phyloP scores from a whole-genome alignment of 192 early-diverging fungal genomes.

The Linnemannia hyalina region DNA sequence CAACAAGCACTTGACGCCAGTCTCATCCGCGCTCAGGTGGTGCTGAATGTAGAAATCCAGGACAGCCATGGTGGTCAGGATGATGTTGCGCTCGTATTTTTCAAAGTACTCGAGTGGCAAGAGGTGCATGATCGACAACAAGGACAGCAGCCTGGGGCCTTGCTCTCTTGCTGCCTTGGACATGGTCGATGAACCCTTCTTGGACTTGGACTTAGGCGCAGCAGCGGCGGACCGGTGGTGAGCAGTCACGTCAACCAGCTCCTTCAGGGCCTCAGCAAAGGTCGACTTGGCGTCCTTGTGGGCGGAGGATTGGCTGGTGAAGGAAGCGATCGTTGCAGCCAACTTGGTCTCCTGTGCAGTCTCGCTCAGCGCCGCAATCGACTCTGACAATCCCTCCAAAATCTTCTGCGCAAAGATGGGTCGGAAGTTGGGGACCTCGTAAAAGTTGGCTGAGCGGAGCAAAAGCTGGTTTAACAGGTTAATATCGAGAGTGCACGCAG shows the following conservation, averaged over 20 bases:
- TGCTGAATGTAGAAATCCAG: slow-evolving; percentile 36
- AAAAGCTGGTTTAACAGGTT: slow-evolving; percentile 52
- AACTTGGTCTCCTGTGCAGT: slow-evolving; percentile 23
- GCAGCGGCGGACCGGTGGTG: neutral
- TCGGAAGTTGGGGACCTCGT: slow-evolving; percentile 59
- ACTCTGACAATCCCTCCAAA: slow-evolving; percentile 21
- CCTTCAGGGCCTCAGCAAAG: slow-evolving; percentile 33
- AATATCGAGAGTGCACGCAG: slow-evolving; percentile 21
- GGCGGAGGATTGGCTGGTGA: neutral
- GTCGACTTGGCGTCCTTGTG: slow-evolving; percentile 7
- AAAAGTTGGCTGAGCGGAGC: slow-evolving; percentile 62
- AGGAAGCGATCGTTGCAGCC: slow-evolving; percentile 20
- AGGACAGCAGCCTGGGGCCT: slow-evolving; percentile 9
- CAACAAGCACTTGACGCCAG: slow-evolving; percentile 37
- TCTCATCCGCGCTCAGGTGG: slow-evolving; percentile 10
- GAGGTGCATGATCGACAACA: slow-evolving; percentile 57
- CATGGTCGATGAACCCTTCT: neutral
- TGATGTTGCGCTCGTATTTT: slow-evolving; percentile 55
- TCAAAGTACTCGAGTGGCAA: slow-evolving; percentile 67
- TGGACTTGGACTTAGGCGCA: slow-evolving; percentile 7
- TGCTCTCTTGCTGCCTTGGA: neutral
- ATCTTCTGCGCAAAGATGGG: slow-evolving; percentile 49
- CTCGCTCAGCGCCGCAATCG: slow-evolving; percentile 20
- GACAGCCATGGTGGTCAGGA: slow-evolving; percentile 49
- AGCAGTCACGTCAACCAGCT: slow-evolving; percentile 4